Evolutionary conservation across 441 rosid species (phyloP).

Genomic region (Biscutella laevigata): DNA sequence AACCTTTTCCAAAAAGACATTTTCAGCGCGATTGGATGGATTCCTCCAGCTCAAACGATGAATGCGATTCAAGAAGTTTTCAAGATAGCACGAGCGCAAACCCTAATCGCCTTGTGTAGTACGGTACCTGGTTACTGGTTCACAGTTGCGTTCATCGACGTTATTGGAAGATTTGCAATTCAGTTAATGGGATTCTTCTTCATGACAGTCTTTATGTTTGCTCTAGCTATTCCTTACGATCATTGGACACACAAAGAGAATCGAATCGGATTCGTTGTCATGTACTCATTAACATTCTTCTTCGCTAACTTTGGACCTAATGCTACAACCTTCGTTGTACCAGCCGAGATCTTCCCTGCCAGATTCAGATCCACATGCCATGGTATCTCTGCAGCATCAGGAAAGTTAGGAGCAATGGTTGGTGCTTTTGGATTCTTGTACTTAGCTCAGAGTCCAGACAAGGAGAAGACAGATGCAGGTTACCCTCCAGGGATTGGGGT

Average conservation of each 20-base stretch:
- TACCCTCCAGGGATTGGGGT: slow-evolving; percentile 47
- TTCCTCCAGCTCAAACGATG: slow-evolving; percentile 38
- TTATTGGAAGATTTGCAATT: slow-evolving; percentile 42
- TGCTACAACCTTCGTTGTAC: slow-evolving; percentile 53
- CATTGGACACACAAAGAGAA: slow-evolving; percentile 36
- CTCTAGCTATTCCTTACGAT: slow-evolving; percentile 43
- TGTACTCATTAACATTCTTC: slow-evolving; percentile 49
- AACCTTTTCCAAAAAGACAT: slow-evolving; percentile 59
- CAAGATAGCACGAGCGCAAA: slow-evolving; percentile 47
- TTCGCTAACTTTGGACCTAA: slow-evolving; percentile 64
- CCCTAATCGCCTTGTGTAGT: slow-evolving; percentile 43
- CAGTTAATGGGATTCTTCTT: slow-evolving; percentile 51
- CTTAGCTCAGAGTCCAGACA: slow-evolving; percentile 37
- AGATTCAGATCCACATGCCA: slow-evolving; percentile 53
- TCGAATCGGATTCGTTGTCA: slow-evolving; percentile 37
- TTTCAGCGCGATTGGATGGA: slow-evolving; percentile 41
- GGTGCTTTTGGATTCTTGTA: slow-evolving; percentile 60
- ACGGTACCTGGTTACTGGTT: slow-evolving; percentile 56
- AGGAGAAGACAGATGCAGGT: slow-evolving; percentile 28
- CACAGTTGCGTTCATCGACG: slow-evolving; percentile 42
- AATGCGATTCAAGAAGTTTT: slow-evolving; percentile 46
- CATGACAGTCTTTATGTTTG: slow-evolving; percentile 63
- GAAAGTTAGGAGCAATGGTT: slow-evolving; percentile 52
- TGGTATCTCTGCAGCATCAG: slow-evolving; percentile 52
- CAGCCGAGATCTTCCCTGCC: slow-evolving; percentile 49